Percentiles rank a stretch among this genome's conserved stretches.
These are phyloP conservation scores for Lentinula sp. DNA, from an alignment of 768 basidiomycete species.

Conservation along the genomic window DNA sequence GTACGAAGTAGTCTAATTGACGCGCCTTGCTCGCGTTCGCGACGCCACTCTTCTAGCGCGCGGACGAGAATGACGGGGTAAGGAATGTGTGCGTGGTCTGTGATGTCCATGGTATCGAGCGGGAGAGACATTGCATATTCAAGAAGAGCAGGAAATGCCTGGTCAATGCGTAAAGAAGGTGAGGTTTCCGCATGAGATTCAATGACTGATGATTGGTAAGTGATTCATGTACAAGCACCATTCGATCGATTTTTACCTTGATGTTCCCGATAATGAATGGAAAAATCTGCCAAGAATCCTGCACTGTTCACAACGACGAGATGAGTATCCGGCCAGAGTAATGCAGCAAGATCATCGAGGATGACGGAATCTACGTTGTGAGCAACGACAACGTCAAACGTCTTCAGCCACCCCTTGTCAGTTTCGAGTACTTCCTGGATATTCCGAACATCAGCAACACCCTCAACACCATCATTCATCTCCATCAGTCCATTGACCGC, in stretches of 20 bases:
- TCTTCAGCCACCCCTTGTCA: slow-evolving; percentile 46
- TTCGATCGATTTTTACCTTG: slow-evolving; percentile 44
- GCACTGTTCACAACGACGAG: slow-evolving; percentile 78
- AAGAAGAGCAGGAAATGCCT: slow-evolving; percentile 79
- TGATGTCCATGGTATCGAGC: slow-evolving; percentile 75
- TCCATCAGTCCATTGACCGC: slow-evolving; percentile 72
- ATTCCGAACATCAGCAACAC: slow-evolving; percentile 50
- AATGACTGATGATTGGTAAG: slow-evolving; percentile 50
- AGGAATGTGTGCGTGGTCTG: slow-evolving; percentile 86
- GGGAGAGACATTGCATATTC: slow-evolving; percentile 69
- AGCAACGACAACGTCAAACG: slow-evolving; percentile 77
- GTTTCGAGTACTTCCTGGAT: slow-evolving; percentile 53
- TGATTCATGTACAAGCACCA: not conserved
- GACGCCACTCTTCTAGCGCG: slow-evolving; percentile 68
- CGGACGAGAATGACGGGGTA: slow-evolving; percentile 87
- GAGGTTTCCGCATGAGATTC: slow-evolving; percentile 79
- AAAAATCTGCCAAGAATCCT: slow-evolving; percentile 87
- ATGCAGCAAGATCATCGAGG: slow-evolving; percentile 51
- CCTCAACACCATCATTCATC: slow-evolving; percentile 84
- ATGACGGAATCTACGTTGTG: slow-evolving; percentile 64
- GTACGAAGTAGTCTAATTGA: not conserved
- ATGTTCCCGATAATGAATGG: slow-evolving; percentile 86
- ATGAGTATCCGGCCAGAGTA: slow-evolving; percentile 67
- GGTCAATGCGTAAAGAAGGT: slow-evolving; percentile 79
- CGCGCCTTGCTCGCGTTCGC: slow-evolving; percentile 34